A percentile compares a stretch with the other conserved stretches of the same genome.
These are phyloP conservation scores for Penicillium sp. DNA, from an alignment of 2,329 filamentous ascomycete species.

Conservation along the genomic window DNA sequence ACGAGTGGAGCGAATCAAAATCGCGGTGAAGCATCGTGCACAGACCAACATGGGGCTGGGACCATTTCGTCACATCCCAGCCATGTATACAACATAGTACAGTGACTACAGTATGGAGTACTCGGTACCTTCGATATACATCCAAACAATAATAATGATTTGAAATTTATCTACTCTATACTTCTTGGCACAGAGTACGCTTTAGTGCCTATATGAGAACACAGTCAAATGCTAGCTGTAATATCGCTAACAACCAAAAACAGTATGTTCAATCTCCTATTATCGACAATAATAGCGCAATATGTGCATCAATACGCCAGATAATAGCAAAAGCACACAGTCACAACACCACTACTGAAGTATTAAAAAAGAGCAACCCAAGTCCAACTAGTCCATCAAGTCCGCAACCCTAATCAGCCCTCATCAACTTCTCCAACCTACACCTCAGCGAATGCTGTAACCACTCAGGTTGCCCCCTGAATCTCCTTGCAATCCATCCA, in stretches of 20 bases:
- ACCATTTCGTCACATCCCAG: background rate
- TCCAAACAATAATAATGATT: background rate
- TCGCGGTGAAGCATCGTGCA: slow-evolving; percentile 26
- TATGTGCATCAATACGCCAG: background rate
- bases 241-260: background rate
- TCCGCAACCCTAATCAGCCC: slow-evolving; percentile 8
- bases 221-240: too few relatives aligned
- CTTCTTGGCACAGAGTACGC: background rate
- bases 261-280: background rate
- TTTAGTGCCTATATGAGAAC: background rate
- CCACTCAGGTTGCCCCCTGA: slow-evolving; percentile 61
- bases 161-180: background rate
- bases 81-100: background rate
- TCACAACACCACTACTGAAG: background rate
- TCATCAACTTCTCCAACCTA: slow-evolving; percentile 29
- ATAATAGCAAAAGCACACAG: background rate
- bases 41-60: slow-evolving; percentile 17
- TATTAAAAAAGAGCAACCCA: background rate
- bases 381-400: background rate
- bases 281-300: background rate
- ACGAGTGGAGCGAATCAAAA: slow-evolving; percentile 28
- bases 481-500: slow-evolving; percentile 40
- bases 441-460: slow-evolving; percentile 55
- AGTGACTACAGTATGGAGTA: background rate
- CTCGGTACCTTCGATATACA: background rate